Percentiles rank a stretch among this genome's conserved stretches.
These are phyloP conservation scores for Boletus rubescentipes DNA, from an alignment of 768 basidiomycete species.

Conservation along the genomic window DNA sequence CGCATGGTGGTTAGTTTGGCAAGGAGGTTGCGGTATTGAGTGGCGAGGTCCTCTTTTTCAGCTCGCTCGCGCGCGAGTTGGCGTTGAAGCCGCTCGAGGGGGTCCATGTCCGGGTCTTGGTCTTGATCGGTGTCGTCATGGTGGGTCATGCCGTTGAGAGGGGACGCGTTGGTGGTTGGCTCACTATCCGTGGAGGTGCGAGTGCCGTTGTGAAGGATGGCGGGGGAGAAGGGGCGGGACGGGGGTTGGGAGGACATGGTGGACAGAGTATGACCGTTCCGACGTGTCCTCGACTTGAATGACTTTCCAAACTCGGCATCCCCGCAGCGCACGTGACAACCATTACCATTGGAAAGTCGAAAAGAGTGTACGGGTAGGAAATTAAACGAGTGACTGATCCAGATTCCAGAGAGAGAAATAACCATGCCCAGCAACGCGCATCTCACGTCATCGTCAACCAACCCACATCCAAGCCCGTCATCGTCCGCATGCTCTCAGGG, in stretches of 20 bases:
- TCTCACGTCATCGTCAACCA: constrained; percentile 49
- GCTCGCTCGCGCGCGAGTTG: constrained; percentile 74
- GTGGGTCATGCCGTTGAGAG: constrained; percentile 35
- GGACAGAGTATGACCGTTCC: not conserved
- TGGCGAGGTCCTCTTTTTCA: constrained; percentile 85
- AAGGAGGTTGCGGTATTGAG: constrained; percentile 84
- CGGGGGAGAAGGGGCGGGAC: constrained; percentile 34
- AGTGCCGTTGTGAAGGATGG: constrained; percentile 10
- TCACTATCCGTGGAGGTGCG: constrained; percentile 47
- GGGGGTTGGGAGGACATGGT: constrained; percentile 27
- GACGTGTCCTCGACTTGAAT: constrained; percentile 6
- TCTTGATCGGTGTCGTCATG: constrained; percentile 40
- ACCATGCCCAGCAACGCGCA: not conserved
- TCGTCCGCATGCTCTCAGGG: constrained; percentile 69
- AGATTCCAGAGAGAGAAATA: not conserved
- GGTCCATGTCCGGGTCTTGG: constrained; percentile 46
- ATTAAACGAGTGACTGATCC: not conserved
- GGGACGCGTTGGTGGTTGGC: constrained; percentile 29
- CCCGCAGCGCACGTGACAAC: constrained; percentile 16
- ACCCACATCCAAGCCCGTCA: constrained; percentile 82
- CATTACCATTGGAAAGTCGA: not conserved
- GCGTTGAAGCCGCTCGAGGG: constrained; percentile 58
- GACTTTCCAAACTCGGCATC: constrained; percentile 12
- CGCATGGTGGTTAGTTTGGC: constrained; percentile 92
- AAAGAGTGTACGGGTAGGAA: not conserved